Base-by-base conservation (phyloP, 257 asterid genomes). In the Nicotiana undulata region DNA sequence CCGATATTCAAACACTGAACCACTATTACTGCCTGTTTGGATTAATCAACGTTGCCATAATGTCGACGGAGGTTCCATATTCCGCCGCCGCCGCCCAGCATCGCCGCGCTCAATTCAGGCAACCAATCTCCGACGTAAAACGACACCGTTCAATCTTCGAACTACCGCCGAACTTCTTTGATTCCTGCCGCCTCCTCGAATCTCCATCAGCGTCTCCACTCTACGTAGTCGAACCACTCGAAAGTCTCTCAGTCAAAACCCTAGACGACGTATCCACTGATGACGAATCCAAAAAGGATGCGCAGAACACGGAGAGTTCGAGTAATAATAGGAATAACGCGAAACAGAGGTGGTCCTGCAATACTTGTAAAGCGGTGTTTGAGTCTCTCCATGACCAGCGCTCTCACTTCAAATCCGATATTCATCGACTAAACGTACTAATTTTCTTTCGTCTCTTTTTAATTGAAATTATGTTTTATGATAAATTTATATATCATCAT, bases 331-430 rank as follows among this genome's bases (percentile, higher is more conserved):
- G 37, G 31, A 63, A 46, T 26, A 84, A 75, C 78, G 34, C 40
- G 76, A 88, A 86, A 92, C 96, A 90, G 86, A 89, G 93, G 84
- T 95, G 97, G 99, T 89, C 97, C 68, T 95, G 99, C 89, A 92
- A 84, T 84, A 93, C 97, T 32, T 95, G 99, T 81, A 92, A 92
- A 79, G 88, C 91, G 22, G 98, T 93, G 83, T 95, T 95, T 86
- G 97, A 95, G 81, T 95, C 99, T 61, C 98, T 95, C 34, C 87
- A 32, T 10, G 98, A 92, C 81, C 99, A 95, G 85, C 96, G 99
- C 24, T 87, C 89, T 63, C 99, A 95, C 87, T 95, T 95, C 86
- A 93, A 94, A 84, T 95, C 97, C 78, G 99, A 93, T 85, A 84
- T 95, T 82, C 99, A 95, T 84, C 97, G 99, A 55, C 89, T 95